Base-by-base conservation (phyloP, 805 yeast genomes). In the Sugiyamaella lignohabitans region DNA sequence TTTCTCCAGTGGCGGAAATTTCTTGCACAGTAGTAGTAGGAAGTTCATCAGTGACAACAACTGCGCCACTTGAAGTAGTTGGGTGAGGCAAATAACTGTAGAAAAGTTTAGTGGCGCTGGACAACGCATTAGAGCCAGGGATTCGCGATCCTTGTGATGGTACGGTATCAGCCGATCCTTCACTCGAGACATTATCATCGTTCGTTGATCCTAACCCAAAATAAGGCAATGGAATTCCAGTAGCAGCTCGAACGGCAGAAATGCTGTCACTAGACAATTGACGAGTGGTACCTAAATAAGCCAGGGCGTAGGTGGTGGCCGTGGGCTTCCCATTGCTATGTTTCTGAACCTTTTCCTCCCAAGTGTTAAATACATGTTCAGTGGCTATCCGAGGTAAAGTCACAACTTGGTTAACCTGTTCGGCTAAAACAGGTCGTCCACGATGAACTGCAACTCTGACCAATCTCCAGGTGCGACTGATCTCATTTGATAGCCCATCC, bases 401-500 rank as follows among this genome's bases (percentile, higher is more conserved):
- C 14, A 40, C 43, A 16, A 48, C 47, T 16, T 46, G 40, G 2
- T 50, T 27, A 24, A 49, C 50, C 48, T 56, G 58, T 37, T 46
- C 51, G 29, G 49, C 43, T 18, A 55, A 30, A 8, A 54, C 47
- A 34, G 60, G 60, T 16, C 49, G 38, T 20, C 58, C 58, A 24
- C 60, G 50, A 36, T 41, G 46, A 16, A 42, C 40, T 11, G 60
- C 63, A 23, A 47, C 70, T 53, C 76, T 74, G 19, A 66, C 76
- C 43, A 74, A 68, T 49, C 75, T 42, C 53, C 53, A 49, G n/a
- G 79, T 69, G 61, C 80, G 75, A 40, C 76, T 67, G 34, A 80
- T 49, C 64, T 84, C 89, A 60, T 79, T 80, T 3, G 79, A 67
- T 46, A 63, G 71, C 2, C 66, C 69, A 14, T 73, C 73, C 10